Base-by-base conservation (phyloP, 495 filamentous ascomycete genomes). In the Ascobolus immersus region DNA sequence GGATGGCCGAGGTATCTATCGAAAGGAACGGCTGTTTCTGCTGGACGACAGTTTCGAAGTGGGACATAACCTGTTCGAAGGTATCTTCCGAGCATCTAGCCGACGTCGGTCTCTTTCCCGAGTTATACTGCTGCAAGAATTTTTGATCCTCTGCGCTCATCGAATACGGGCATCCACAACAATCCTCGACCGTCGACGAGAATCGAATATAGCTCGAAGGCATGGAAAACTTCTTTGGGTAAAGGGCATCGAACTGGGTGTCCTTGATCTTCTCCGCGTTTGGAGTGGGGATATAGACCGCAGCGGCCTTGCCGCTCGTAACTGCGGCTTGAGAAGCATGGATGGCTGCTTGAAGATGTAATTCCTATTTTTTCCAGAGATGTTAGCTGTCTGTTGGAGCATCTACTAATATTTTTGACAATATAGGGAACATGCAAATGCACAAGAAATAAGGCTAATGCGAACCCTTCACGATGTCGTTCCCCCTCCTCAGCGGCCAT, bases 151-250 rank as follows among this genome's bases (percentile, higher is more conserved):
- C 78, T 39, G 72, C 69, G 11, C 68, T 77, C 77, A 93, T 81
- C 54, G 84, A 76, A 67, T 96, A 94, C 39, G 71, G 66, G 49
- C 69, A 73, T 39, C 77, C 72, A 36, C 54, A 59, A 44, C 73
- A 84, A 51, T 96, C 86, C 56, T 96, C 86, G 31, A 96, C 89
- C 3, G 86, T 96, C 37, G 84, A 80, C 37, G 84, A 92, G 59
- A 90, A 96, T 50, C 86, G 78, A 47, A 94, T 92, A 55, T 93
- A 94, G 33, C 80, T 81, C 39, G 73, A 68, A 20, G 89, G 79
- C 47, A 86, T 71, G 47, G 66, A 63, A 55, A 81, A 90, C 28
- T 57, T 54, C 32, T 64, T 67, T 21, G 77, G 67, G 50, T 94
- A 94, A 33, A 92, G 65, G 39, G 73, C 61, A 45, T 82, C 77